phyloP scores from a whole-genome alignment of 1,139 yeast species.

The Magnusiomyces magnusii region DNA sequence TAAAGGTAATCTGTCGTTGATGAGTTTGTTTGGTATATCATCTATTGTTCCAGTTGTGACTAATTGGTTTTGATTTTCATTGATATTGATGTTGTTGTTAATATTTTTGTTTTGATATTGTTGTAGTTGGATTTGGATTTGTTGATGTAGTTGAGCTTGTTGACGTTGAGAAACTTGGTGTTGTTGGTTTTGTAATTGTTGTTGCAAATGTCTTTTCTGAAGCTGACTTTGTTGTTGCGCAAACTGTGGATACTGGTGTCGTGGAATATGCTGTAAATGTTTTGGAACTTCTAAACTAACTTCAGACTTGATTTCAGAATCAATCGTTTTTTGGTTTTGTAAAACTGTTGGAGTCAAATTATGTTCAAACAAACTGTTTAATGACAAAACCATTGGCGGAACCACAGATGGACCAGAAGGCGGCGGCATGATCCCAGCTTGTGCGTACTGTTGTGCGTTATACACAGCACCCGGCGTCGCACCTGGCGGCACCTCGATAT shows the following conservation, averaged over 20 bases:
- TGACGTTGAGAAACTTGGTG: conserved; percentile 1
- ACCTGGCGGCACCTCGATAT: conserved; percentile 10
- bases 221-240: conserved; percentile 5
- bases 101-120: no score
- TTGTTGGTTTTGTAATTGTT: conserved; percentile 5
- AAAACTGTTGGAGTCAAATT: not conserved
- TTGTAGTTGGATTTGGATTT: conserved; percentile 17
- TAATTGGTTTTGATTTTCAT: no score
- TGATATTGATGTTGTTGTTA: not conserved
- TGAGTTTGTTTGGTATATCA: no score
- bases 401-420: not conserved
- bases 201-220: not conserved
- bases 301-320: not conserved
- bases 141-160: conserved; percentile 16
- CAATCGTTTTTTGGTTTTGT: not conserved
- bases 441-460: conserved; percentile 5
- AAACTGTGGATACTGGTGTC: conserved; percentile 6
- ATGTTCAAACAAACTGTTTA: not conserved
- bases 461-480: conserved; percentile 6
- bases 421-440: conserved; percentile 2
- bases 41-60: no score
- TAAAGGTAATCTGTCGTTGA: not conserved
- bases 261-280: conserved; percentile 16
- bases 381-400: not conserved
- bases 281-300: not conserved